phyloP scores from a whole-genome alignment of 768 basidiomycete species.

The Boletales sp. region DNA sequence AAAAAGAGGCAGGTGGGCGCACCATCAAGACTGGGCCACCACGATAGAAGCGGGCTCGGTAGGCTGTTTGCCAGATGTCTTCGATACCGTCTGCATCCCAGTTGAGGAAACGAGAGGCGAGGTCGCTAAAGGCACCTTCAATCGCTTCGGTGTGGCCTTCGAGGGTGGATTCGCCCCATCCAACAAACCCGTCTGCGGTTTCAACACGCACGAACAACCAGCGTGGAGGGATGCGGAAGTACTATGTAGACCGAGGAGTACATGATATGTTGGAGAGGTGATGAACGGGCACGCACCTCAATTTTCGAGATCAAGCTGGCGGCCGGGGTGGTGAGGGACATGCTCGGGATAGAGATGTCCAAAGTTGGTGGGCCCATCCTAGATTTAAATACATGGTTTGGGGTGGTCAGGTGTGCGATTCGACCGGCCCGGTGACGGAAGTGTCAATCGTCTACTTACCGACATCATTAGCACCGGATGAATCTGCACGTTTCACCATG shows the following conservation, averaged over 20 bases:
- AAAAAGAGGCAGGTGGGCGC: neutral
- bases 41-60: slow-evolving; percentile 67
- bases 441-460: too few relatives aligned
- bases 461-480: too few relatives aligned
- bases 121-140: too few relatives aligned
- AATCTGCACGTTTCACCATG: too few relatives aligned
- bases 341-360: neutral
- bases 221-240: slow-evolving; percentile 56
- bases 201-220: slow-evolving; percentile 76
- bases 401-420: slow-evolving; percentile 2
- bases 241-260: slow-evolving; percentile 25
- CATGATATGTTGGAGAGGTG: neutral
- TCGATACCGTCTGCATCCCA: slow-evolving; percentile 39
- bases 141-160: too few relatives aligned
- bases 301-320: slow-evolving; percentile 26
- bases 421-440: neutral
- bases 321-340: slow-evolving; percentile 11
- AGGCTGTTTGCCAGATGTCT: slow-evolving; percentile 69
- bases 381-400: neutral
- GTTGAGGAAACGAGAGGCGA: too few relatives aligned
- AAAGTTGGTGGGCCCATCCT: neutral
- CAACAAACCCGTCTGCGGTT: slow-evolving; percentile 43
- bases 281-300: slow-evolving; percentile 15
- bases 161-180: too few relatives aligned
- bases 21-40: slow-evolving; percentile 73